phyloP scores from a whole-genome alignment of 345 rosid species.

The Lumnitzera racemosa region DNA sequence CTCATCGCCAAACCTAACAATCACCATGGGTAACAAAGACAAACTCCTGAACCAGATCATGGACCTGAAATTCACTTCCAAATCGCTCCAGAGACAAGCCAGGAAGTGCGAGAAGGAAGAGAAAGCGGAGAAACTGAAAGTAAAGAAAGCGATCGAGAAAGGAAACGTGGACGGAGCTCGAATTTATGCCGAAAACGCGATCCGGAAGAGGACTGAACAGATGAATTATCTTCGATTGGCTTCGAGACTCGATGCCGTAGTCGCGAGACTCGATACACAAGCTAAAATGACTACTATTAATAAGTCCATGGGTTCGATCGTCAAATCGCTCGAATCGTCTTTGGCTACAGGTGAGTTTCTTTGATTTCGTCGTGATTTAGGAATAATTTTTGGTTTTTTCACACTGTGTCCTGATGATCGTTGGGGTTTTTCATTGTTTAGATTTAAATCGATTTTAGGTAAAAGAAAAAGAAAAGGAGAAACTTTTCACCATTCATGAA shows the following conservation, averaged over 20 bases:
- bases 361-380: constrained; percentile 10
- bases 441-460: no score
- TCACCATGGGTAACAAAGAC: constrained; percentile 78
- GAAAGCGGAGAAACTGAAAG: constrained; percentile 89
- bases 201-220: constrained; percentile 95
- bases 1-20: neutral
- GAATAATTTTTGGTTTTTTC: no score
- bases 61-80: constrained; percentile 88
- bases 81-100: constrained; percentile 83
- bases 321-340: constrained; percentile 92
- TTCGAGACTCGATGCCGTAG: constrained; percentile 95
- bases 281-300: constrained; percentile 96
- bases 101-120: constrained; percentile 98
- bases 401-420: no score
- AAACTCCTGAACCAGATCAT: constrained; percentile 94
- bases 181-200: constrained; percentile 96
- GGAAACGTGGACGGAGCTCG: constrained; percentile 97
- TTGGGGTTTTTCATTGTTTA: no score
- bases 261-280: constrained; percentile 90
- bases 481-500: no score
- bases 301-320: constrained; percentile 84
- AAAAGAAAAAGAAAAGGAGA: no score
- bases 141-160: constrained; percentile 97
- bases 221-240: constrained; percentile 93
- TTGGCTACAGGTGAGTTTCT: constrained; percentile 62